Conservation (phyloP, 495 filamentous ascomycete species). For the Talaromyces thailandensis region DNA sequence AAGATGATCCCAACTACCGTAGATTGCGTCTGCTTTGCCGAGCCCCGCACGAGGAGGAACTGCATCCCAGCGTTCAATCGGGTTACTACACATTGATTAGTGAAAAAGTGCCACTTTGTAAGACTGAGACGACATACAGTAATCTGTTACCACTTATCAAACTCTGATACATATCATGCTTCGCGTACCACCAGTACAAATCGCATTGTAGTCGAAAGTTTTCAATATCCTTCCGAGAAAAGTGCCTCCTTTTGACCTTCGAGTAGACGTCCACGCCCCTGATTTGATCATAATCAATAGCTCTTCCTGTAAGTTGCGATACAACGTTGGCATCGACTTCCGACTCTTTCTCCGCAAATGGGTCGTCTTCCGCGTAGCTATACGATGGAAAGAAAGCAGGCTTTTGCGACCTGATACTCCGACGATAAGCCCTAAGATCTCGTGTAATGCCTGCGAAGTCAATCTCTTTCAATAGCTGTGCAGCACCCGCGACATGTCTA, state of each 20-base stretch:
- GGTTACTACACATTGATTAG: constrained; percentile 46
- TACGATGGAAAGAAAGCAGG: constrained; percentile 11
- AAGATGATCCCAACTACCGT: constrained; percentile 79
- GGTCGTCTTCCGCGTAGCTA: constrained; percentile 25
- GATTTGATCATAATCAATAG: constrained; percentile 36
- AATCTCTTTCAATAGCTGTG: constrained; percentile 74
- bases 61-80: constrained; percentile 70
- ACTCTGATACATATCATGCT: constrained; percentile 88
- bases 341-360: constrained; percentile 34
- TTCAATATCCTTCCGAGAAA: constrained; percentile 65
- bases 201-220: constrained; percentile 73
- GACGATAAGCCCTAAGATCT: constrained; percentile 50
- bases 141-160: constrained; percentile 76
- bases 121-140: constrained; percentile 52
- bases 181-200: constrained; percentile 93
- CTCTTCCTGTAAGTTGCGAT: constrained; percentile 34
- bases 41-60: constrained; percentile 77
- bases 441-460: constrained; percentile 65
- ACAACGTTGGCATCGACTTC: constrained; percentile 33
- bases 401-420: constrained; percentile 13
- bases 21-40: constrained; percentile 70
- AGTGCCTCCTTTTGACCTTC: constrained; percentile 21
- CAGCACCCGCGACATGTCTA: constrained; percentile 77
- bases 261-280: constrained; percentile 24
- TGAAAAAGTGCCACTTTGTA: constrained; percentile 7